Conservation (phyloP, 495 filamentous ascomycete genomes). For the Aspergillus asperescens region DNA sequence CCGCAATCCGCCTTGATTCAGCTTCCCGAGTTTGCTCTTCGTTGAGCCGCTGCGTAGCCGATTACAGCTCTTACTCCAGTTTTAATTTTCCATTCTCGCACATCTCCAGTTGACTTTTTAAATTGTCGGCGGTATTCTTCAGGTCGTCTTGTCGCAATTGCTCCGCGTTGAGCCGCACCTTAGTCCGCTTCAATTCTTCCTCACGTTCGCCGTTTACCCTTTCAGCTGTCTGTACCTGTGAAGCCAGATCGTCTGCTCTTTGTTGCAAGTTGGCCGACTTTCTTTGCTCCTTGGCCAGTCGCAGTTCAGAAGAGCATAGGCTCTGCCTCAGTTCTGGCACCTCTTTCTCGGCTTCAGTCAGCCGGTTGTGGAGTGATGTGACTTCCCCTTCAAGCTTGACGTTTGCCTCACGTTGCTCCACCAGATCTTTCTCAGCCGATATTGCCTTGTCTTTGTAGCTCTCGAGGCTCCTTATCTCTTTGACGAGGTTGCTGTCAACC, state of each 20-base stretch:
- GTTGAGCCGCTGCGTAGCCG: background rate
- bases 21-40: no score
- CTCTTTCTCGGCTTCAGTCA: background rate
- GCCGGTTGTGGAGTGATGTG: background rate
- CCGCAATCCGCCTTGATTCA: no score
- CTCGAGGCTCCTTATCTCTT: constrained; percentile 64
- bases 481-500: background rate
- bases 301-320: background rate
- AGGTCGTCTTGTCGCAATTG: no score
- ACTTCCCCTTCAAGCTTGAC: background rate
- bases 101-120: no score
- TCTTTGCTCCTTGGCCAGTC: background rate
- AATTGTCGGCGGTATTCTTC: no score
- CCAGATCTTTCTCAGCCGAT: background rate
- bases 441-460: constrained; percentile 83
- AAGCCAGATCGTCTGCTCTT: background rate
- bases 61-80: background rate
- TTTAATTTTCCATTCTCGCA: no score
- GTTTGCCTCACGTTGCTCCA: background rate
- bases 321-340: background rate
- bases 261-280: background rate
- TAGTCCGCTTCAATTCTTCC: no score
- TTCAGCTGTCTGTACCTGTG: background rate
- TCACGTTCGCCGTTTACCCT: no score
- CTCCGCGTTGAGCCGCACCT: no score